These are phyloP conservation scores for Tylopilus rubrobrunneus DNA, from an alignment of 768 basidiomycete genomes.

Conservation along the genomic window DNA sequence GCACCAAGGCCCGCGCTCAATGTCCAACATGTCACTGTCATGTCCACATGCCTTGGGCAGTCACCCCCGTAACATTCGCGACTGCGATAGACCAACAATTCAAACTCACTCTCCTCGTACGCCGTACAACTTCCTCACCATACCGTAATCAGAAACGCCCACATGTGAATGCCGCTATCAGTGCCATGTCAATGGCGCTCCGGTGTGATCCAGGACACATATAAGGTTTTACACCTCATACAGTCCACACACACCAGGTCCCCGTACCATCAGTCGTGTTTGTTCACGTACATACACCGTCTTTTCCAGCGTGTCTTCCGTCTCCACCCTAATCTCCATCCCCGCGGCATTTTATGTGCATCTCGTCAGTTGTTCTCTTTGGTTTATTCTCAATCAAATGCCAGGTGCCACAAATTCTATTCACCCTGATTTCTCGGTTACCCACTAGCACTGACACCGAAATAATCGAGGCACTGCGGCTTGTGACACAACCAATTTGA, in stretches of 20 bases:
- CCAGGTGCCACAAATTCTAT: slow-evolving; percentile 13
- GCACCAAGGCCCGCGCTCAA: slow-evolving; percentile 13
- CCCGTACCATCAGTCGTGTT: slow-evolving; percentile 32
- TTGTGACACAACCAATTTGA: slow-evolving; percentile 27
- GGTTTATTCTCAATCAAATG: slow-evolving; percentile 10
- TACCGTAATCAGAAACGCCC: slow-evolving; percentile 32
- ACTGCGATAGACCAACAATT: slow-evolving; percentile 19
- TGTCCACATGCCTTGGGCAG: slow-evolving; percentile 13
- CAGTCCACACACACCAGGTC: slow-evolving; percentile 29
- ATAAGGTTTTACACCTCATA: slow-evolving; percentile 34
- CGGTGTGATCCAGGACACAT: slow-evolving; percentile 29
- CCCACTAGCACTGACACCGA: slow-evolving; percentile 1
- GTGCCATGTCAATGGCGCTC: slow-evolving; percentile 20
- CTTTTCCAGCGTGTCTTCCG: slow-evolving; percentile 28
- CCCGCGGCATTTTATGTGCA: slow-evolving; percentile 28
- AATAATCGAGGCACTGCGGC: slow-evolving; percentile 16
- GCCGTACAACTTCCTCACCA: slow-evolving; percentile 29
- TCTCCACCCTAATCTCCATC: slow-evolving; percentile 31
- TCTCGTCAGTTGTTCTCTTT: slow-evolving; percentile 12
- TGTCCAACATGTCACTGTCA: slow-evolving; percentile 28
- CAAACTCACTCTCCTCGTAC: slow-evolving; percentile 13
- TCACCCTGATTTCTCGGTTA: slow-evolving; percentile 5
- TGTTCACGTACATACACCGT: slow-evolving; percentile 33
- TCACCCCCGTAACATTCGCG: slow-evolving; percentile 14
- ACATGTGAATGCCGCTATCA: slow-evolving; percentile 34